Evolutionary conservation across 805 yeast genomes (phyloP), one percentile per base, ranked within the genome.

Genomic region (Pichia sporocuriosa): DNA sequence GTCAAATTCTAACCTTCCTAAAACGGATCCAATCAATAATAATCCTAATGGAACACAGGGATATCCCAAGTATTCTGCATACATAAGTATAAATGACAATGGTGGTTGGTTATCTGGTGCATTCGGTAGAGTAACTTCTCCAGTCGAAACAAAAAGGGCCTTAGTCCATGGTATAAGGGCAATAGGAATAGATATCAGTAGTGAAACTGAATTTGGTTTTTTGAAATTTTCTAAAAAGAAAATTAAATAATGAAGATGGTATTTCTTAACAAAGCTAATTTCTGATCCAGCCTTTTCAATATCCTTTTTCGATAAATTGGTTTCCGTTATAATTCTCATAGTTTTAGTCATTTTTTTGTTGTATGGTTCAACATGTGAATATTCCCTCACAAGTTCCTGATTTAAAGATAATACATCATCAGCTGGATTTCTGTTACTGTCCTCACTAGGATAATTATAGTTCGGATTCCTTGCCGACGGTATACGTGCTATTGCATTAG

Each of bases 41-140:
- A 76, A 60, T 0, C 81, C 81, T 30, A 75, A 45, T 2, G 81
- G 81, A 33, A 76, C 81, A 24, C 74, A 67, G 1, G 81, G 80
- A 16, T 49, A 46, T 1, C 79, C 79, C 1, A 72, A 57, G 48
- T 75, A 76, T 30, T 66, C 62, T 6, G 74, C 59, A 32, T 68
- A 65, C 47, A 75, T 77, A 35, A 76, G 61, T 3, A 75, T 44
- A 44, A 76, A 76, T 3, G 79, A 73, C 16, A 76, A 62, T 9
- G 81, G 76, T 3, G 81, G 80, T 40, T 64, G 58, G 6, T 57
- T 49, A 55, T 76, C 81, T 1, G 81, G 81, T 3, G 68, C 67
- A 39, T 53, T 53, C 6, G 66, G 57, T 32, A 64, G 40, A 19
- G 42, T 36, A 1, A 57, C 62, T 3, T 55, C 44, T 16, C 57